Percentiles rank a stretch among this genome's conserved stretches.
These are phyloP conservation scores for Tausonia pullulans DNA, from an alignment of 1,284 basidiomycete genomes.

Conservation along the genomic window DNA sequence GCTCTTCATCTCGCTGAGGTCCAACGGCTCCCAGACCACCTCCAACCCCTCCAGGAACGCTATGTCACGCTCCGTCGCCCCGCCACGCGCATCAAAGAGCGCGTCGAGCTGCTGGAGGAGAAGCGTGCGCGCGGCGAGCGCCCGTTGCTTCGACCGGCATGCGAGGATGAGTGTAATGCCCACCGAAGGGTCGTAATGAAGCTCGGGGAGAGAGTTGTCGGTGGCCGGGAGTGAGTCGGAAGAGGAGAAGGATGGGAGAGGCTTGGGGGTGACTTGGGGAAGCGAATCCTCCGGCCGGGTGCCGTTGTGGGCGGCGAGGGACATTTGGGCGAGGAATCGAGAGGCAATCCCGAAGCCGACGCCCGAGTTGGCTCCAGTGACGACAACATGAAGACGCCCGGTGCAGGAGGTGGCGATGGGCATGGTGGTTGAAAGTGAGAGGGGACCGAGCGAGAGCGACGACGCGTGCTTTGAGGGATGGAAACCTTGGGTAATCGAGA, in stretches of 20 bases:
- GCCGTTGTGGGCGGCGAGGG: constrained; percentile 29
- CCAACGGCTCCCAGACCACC: constrained; percentile 52
- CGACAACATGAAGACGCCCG: constrained; percentile 35
- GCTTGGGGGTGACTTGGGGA: constrained; percentile 14
- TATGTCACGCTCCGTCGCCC: constrained; percentile 32
- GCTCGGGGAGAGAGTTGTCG: constrained; percentile 27
- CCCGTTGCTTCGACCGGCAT: constrained; percentile 57
- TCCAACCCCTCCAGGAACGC: constrained; percentile 51
- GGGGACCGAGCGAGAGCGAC: neutral
- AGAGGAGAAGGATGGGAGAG: constrained; percentile 5
- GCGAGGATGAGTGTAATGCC: constrained; percentile 66
- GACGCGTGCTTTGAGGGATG: neutral
- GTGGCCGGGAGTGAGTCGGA: neutral
- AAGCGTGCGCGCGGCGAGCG: constrained; percentile 47
- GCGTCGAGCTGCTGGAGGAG: constrained; percentile 48
- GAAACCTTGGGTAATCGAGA: too few species aligned
- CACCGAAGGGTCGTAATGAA: neutral
- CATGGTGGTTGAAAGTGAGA: neutral
- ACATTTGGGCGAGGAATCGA: constrained; percentile 61
- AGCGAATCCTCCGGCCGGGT: constrained; percentile 22
- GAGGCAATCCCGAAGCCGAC: constrained; percentile 76
- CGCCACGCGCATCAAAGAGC: constrained; percentile 34
- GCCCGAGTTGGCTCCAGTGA: constrained; percentile 69
- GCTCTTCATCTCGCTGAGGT: constrained; percentile 53
- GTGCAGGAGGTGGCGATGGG: neutral